Evolutionary conservation across 176 grass and related monocot species (phyloP).

Genomic region (Tuctoria greenei): DNA sequence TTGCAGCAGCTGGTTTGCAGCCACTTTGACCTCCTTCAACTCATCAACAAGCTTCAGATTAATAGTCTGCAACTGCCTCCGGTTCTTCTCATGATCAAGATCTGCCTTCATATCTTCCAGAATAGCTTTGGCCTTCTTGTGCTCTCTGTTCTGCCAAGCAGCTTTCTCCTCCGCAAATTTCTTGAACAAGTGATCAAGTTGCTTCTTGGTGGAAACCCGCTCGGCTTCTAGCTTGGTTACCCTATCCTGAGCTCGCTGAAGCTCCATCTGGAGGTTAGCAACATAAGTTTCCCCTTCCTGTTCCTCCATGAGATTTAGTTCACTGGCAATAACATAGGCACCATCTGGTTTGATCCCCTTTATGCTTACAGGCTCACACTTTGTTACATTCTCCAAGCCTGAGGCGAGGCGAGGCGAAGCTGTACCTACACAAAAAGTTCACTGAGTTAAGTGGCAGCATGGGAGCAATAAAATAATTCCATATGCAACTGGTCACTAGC

Average conservation of each 20-base stretch:
- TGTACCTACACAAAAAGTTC: slow-evolving; percentile 38
- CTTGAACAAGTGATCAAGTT: slow-evolving; percentile 72
- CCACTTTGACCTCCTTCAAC: slow-evolving; percentile 63
- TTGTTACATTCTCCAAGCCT: slow-evolving; percentile 64
- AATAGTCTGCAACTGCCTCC: slow-evolving; percentile 57
- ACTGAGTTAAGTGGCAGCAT: background rate
- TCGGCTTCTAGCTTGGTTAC: slow-evolving; percentile 61
- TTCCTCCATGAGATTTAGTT: slow-evolving; percentile 58
- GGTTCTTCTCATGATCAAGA: slow-evolving; percentile 31
- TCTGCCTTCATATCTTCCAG: slow-evolving; percentile 77
- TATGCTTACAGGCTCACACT: slow-evolving; percentile 59
- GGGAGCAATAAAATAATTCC: background rate
- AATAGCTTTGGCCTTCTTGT: slow-evolving; percentile 68
- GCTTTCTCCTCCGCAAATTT: slow-evolving; percentile 77
- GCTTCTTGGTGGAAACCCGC: slow-evolving; percentile 70
- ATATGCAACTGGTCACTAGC: slow-evolving; percentile 16
- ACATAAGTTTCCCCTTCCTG: slow-evolving; percentile 42
- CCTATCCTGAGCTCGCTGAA: slow-evolving; percentile 52
- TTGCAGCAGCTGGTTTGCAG: slow-evolving; percentile 64
- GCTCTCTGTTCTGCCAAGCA: slow-evolving; percentile 79
- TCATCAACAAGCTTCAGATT: slow-evolving; percentile 82
- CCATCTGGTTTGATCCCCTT: slow-evolving; percentile 48
- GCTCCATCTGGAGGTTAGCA: slow-evolving; percentile 60
- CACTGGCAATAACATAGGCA: slow-evolving; percentile 51
- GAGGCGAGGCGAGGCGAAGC: slow-evolving; percentile 29